Base-by-base conservation (phyloP, 2,329 filamentous ascomycete genomes). In the Calonectria hongkongensis region DNA sequence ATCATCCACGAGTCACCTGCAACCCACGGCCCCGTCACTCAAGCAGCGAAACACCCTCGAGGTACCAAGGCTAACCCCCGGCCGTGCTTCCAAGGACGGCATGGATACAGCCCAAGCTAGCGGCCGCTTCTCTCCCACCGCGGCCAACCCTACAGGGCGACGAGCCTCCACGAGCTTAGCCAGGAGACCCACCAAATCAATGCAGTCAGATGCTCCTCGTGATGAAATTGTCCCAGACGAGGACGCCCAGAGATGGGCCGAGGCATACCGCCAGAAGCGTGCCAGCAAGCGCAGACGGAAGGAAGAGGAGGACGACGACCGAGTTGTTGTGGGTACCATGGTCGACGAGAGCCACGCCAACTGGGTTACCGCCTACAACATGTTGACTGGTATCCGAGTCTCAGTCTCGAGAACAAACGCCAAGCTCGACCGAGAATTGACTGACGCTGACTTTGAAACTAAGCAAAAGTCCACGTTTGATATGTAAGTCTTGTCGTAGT, bases 401-500 rank as follows among this genome's bases (percentile, higher is more conserved):
- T 96, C 95, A 51, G 97, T 99, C 30, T 98, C 96, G 75, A 91
- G 97, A 80, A 98, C 96, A 70, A 98, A 99, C 82, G 97, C 97
- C 54, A 99, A 99, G 86, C 91, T 98, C 84, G 95, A 98, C 84
- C 93, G 96, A 68, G 92, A 95, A 71, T 86, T 99, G 78, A 98
- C 94, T 15, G 93, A 97, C 83, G 94, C 93, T 75, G 97, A 99
- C 86, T 99, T 99, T 86, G 91, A 95, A 73, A 94, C 94, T 75
- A 96, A 95, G 86, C 95, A 98, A 85, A 99, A 99, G 87, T 98
- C 98, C 82, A 98, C 96, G 58, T 99, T 99, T 88, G 97, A 98
- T 85, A 97, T 98, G 94, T 96, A 88, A 86, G 93, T 74, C 56
- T 3, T 58, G 41, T 7, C 45, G 15, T 28, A 16, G 15, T 47